A percentile compares a stretch with the other conserved stretches of the same genome.
These are phyloP conservation scores for Lentinula aciculospora DNA, from an alignment of 768 basidiomycete species.

Conservation along the genomic window DNA sequence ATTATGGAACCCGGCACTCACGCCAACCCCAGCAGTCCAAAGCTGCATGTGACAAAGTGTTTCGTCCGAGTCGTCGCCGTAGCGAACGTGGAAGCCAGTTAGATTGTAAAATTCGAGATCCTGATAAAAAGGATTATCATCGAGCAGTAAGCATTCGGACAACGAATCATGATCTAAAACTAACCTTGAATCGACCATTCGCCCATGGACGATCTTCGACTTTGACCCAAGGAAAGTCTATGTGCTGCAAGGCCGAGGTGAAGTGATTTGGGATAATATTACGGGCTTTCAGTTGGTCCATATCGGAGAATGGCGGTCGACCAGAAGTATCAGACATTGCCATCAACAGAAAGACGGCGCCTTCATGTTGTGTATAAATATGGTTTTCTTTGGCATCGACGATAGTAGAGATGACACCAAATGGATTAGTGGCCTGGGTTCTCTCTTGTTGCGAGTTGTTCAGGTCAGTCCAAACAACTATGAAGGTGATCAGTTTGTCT, in stretches of 20 bases:
- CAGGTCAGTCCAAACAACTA: not conserved
- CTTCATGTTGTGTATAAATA: not conserved
- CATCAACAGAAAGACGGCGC: constrained; percentile 10
- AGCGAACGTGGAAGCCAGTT: constrained; percentile 21
- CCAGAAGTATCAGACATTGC: constrained; percentile 1
- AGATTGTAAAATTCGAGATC: constrained; percentile 24
- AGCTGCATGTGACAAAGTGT: constrained; percentile 19
- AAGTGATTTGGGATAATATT: constrained; percentile 11
- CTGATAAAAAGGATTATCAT: not conserved
- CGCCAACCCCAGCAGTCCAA: constrained; percentile 21
- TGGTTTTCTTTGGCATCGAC: not conserved
- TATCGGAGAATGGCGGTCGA: constrained; percentile 14
- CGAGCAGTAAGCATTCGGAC: not conserved
- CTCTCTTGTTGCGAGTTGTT: not conserved
- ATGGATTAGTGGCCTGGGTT: not conserved
- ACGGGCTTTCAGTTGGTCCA: constrained; percentile 14
- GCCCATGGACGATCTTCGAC: constrained; percentile 21
- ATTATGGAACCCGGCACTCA: constrained; percentile 9
- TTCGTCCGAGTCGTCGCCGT: constrained; percentile 18
- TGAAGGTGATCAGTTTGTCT: not conserved
- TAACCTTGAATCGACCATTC: constrained; percentile 9
- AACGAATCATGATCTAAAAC: not conserved
- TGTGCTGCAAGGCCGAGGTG: constrained; percentile 12
- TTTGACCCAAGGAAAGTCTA: constrained; percentile 19
- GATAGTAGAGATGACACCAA: not conserved